phyloP scores from a whole-genome alignment of 148 eudicot species.

The Silene uniflora region DNA sequence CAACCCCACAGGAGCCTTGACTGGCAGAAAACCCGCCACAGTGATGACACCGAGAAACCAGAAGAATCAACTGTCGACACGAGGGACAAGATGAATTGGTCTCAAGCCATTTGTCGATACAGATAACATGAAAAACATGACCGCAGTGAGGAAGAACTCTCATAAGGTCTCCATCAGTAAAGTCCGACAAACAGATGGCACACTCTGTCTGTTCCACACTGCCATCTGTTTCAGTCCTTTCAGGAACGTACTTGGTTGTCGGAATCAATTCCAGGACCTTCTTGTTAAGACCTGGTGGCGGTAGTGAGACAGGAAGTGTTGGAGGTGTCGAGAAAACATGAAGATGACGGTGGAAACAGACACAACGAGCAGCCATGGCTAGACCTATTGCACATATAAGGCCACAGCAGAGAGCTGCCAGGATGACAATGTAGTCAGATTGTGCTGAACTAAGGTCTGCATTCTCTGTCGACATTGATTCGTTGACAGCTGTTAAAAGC shows the following conservation, averaged over 20 bases:
- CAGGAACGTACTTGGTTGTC: constrained; percentile 35
- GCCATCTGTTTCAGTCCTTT: no score
- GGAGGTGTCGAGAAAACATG: constrained; percentile 3
- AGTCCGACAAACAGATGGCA: constrained; percentile 56
- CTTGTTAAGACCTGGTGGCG: constrained; percentile 57
- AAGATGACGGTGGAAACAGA: constrained; percentile 38
- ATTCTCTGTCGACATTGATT: constrained; percentile 19
- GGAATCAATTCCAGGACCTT: constrained; percentile 46
- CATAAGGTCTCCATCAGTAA: constrained; percentile 49
- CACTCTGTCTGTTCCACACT: constrained; percentile 36
- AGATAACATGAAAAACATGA: constrained; percentile 56
- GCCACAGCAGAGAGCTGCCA: constrained; percentile 56
- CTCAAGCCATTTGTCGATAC: constrained; percentile 66
- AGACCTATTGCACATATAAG: constrained; percentile 59
- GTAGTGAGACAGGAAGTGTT: constrained; percentile 15
- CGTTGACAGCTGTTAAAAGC: constrained; percentile 30
- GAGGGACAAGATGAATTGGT: constrained; percentile 67
- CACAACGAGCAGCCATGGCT: constrained; percentile 46
- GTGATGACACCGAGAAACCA: constrained; percentile 37
- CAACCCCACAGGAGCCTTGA: constrained; percentile 24
- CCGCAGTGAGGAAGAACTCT: constrained; percentile 57
- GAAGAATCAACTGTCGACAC: constrained; percentile 48
- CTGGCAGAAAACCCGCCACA: constrained; percentile 41
- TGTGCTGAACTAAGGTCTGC: constrained; percentile 21
- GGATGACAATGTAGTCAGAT: constrained; percentile 48